These are phyloP conservation scores for Pythium grandisporangium DNA, from an alignment of 352 stramenopile species.

Conservation along the genomic window DNA sequence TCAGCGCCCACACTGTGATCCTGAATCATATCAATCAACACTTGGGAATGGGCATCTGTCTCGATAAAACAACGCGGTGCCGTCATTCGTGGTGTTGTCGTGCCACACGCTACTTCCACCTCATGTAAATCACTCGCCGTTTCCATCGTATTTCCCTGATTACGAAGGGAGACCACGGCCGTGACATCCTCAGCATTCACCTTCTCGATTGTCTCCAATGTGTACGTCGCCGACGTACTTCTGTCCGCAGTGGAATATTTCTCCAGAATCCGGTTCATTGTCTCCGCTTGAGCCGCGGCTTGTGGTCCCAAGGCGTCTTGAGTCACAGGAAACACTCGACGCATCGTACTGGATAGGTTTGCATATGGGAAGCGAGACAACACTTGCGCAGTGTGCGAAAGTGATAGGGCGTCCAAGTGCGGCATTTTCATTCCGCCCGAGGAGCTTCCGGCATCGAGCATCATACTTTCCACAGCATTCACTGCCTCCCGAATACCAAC, in stretches of 20 bases:
- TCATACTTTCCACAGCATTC: conserved; percentile 59
- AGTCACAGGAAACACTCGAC: conserved; percentile 50
- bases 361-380: conserved; percentile 36
- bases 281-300: conserved; percentile 30
- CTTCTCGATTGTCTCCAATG: conserved; percentile 25
- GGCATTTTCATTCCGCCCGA: conserved; percentile 47
- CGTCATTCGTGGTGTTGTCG: conserved; percentile 12
- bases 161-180: conserved; percentile 5
- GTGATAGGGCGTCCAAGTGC: conserved; percentile 57
- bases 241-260: conserved; percentile 26
- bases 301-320: conserved; percentile 31
- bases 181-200: conserved; percentile 7
- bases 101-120: conserved; percentile 33
- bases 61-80: conserved; percentile 43
- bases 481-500: conserved; percentile 61
- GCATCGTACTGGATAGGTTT: conserved; percentile 22
- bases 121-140: neutral
- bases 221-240: conserved; percentile 21
- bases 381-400: conserved; percentile 47
- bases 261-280: conserved; percentile 40
- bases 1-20: conserved; percentile 71
- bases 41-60: conserved; percentile 31
- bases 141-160: no score
- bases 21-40: conserved; percentile 66
- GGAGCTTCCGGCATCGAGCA: conserved; percentile 23